Conservation (phyloP, 306 rosid species). For the Prunus davidiana region DNA sequence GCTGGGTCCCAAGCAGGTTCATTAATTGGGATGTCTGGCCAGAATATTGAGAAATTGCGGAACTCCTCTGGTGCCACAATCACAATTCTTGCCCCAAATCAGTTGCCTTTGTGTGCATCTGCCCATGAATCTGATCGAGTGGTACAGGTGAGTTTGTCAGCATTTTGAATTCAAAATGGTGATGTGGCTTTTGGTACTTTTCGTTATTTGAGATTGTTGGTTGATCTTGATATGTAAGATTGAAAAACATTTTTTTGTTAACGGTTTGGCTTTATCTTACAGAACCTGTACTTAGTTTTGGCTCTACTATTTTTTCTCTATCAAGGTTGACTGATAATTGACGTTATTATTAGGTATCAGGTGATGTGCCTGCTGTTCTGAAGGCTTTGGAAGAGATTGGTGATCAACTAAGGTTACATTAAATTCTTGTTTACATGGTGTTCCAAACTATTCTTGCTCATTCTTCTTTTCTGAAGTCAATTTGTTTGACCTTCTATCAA, state of each 20-base stretch:
- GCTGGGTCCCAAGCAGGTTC: slow-evolving; percentile 97
- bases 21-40: slow-evolving; percentile 89
- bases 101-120: slow-evolving; percentile 90
- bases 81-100: slow-evolving; percentile 77
- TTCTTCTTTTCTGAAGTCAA: slow-evolving; percentile 4
- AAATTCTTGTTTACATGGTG: slow-evolving; percentile 11
- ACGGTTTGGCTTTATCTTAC: neutral
- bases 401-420: slow-evolving; percentile 66
- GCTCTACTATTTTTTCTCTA: neutral
- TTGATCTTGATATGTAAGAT: neutral
- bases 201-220: neutral
- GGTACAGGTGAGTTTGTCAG: slow-evolving; percentile 64
- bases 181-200: neutral
- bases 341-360: slow-evolving; percentile 61
- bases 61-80: slow-evolving; percentile 78
- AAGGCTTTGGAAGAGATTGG: slow-evolving; percentile 90
- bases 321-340: slow-evolving; percentile 9
- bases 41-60: slow-evolving; percentile 86
- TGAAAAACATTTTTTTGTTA: neutral
- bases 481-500: neutral
- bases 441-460: slow-evolving; percentile 15
- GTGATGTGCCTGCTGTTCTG: slow-evolving; percentile 74
- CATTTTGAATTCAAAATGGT: neutral
- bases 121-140: slow-evolving; percentile 97
- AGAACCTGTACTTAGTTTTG: neutral